Percentiles rank a stretch among this genome's conserved stretches.
Evolutionary conservation across 2,329 filamentous ascomycete genomes (phyloP).

Genomic region (Botryosphaeria dothidea): DNA sequence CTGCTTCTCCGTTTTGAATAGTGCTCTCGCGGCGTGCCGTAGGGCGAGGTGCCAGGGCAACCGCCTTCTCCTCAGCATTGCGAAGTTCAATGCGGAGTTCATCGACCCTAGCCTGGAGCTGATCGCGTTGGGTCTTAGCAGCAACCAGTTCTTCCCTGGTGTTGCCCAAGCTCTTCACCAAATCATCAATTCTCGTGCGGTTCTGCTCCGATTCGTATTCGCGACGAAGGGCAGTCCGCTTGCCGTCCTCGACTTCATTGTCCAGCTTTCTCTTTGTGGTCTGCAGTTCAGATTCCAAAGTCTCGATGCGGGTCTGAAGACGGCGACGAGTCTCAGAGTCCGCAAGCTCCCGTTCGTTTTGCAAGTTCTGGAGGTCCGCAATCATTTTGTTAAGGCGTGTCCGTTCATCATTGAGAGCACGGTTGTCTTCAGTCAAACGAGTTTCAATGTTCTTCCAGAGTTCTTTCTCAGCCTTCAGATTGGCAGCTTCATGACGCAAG

Average conservation of each 20-base stretch:
- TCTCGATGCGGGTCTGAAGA: constrained; percentile 75
- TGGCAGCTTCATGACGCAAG: constrained; percentile 85
- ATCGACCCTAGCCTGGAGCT: constrained; percentile 84
- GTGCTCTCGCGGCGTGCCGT: constrained; percentile 59
- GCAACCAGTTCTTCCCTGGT: constrained; percentile 84
- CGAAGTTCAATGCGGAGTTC: constrained; percentile 86
- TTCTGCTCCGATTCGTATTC: constrained; percentile 88
- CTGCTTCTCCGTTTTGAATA: constrained; percentile 38
- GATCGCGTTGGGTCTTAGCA: constrained; percentile 83
- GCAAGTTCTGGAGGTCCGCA: constrained; percentile 79
- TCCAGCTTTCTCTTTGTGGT: constrained; percentile 80
- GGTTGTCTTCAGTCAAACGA: constrained; percentile 84
- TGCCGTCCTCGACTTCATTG: constrained; percentile 79
- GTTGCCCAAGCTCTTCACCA: constrained; percentile 76
- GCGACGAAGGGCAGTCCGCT: constrained; percentile 78
- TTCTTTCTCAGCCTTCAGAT: constrained; percentile 92
- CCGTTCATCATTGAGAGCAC: constrained; percentile 80
- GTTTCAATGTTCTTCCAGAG: constrained; percentile 93
- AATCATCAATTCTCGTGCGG: constrained; percentile 89
- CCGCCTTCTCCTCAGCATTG: constrained; percentile 83
- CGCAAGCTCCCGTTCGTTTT: constrained; percentile 86
- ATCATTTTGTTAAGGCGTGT: constrained; percentile 80
- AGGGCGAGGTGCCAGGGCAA: constrained; percentile 77
- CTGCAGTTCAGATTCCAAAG: constrained; percentile 75
- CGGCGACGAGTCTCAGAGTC: constrained; percentile 82